These are phyloP conservation scores for Breviolum minutum DNA, from an alignment of 73 alveolate species.

Conservation along the genomic window DNA sequence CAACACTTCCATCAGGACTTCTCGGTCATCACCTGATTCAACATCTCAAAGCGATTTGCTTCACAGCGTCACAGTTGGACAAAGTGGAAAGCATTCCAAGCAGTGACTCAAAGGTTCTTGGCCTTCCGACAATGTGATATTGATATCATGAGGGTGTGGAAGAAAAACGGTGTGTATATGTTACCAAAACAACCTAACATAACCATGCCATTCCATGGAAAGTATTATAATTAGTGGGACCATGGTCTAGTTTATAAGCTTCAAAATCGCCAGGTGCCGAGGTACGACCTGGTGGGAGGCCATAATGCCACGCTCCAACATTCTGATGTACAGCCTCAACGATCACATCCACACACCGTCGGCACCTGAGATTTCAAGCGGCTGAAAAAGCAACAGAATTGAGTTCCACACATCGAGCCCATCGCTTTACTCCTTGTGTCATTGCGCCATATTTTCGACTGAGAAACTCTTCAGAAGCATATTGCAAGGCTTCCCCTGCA, in stretches of 20 bases:
- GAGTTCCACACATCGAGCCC: no score
- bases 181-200: no score
- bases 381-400: no score
- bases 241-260: no score
- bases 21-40: not conserved
- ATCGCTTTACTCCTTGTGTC: no score
- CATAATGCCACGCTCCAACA: conserved; percentile 38
- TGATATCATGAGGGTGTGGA: no score
- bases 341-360: not conserved
- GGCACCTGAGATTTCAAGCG: not conserved
- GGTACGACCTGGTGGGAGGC: conserved; percentile 22
- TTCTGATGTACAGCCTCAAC: not conserved
- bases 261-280: not conserved
- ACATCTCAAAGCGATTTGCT: no score
- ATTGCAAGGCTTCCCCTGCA: conserved; percentile 62
- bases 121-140: no score
- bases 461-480: conserved; percentile 14
- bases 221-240: no score
- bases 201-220: no score
- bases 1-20: conserved; percentile 42
- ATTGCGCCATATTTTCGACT: not conserved
- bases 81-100: not conserved
- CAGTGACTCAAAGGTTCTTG: not conserved
- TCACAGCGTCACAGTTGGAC: no score
- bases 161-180: no score